A percentile compares a stretch with the other conserved stretches of the same genome.
Conservation (phyloP, 805 yeast species). For the Candida easanensis region DNA sequence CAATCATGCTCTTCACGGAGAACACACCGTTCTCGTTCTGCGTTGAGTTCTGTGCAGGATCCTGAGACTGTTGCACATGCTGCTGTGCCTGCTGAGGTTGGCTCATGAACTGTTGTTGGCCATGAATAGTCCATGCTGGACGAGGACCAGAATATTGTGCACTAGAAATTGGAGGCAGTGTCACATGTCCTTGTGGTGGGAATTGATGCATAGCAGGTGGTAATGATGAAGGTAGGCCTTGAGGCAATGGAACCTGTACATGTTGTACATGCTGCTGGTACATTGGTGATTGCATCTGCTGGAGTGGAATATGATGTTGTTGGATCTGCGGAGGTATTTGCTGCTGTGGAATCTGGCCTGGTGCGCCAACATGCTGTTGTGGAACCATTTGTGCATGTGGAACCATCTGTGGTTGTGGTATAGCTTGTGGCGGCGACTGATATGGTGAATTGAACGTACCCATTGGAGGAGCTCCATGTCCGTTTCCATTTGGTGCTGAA, state of each 20-base stretch:
- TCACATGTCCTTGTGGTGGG: neutral
- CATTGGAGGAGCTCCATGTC: neutral
- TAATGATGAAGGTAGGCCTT: no score
- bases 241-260: no score
- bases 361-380: no score
- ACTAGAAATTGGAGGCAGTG: neutral
- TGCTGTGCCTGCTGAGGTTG: neutral
- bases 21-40: neutral
- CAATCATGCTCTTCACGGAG: constrained; percentile 1
- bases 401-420: no score
- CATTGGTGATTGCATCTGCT: neutral
- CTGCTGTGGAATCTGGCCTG: no score
- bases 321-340: no score
- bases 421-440: no score
- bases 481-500: neutral
- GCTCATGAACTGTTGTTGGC: neutral
- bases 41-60: neutral
- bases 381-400: no score
- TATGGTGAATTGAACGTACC: neutral
- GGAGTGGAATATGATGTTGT: no score
- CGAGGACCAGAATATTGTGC: no score
- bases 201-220: no score
- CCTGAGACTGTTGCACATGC: neutral
- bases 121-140: no score
- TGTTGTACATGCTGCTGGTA: neutral